Percentiles rank a stretch among this genome's conserved stretches.
Evolutionary conservation across 176 grass and related monocot genomes (phyloP).

Genomic region (Themeda triandra): DNA sequence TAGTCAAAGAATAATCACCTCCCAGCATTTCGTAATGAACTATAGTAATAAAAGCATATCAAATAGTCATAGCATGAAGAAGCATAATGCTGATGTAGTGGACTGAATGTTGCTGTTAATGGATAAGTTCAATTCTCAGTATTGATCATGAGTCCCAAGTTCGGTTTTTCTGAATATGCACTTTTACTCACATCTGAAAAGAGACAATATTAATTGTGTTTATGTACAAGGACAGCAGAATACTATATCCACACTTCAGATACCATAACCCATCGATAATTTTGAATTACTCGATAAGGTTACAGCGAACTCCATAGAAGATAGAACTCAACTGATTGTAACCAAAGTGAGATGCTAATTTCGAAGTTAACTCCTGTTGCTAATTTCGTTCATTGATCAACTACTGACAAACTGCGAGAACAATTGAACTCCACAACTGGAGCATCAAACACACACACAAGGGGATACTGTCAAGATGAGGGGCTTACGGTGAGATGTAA

Average conservation of each 20-base stretch:
- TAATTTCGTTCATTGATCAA: background rate
- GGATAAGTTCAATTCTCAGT: background rate
- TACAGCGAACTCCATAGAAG: background rate
- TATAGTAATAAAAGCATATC: background rate
- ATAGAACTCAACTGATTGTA: background rate
- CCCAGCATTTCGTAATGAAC: background rate
- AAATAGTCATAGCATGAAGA: background rate
- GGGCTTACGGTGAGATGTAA: slow-evolving; percentile 68
- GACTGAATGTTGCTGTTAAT: background rate
- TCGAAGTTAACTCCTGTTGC: background rate
- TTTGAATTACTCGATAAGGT: background rate
- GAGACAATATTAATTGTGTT: background rate
- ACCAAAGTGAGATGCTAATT: background rate
- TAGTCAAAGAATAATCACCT: background rate
- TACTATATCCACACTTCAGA: background rate
- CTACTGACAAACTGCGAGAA: background rate
- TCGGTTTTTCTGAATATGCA: background rate
- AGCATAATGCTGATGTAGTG: background rate
- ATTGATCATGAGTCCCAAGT: background rate
- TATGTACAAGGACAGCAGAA: background rate
- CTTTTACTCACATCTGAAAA: background rate
- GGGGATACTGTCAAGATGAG: background rate
- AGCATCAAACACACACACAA: background rate
- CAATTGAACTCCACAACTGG: background rate
- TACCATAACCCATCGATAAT: background rate